phyloP scores from a whole-genome alignment of 768 basidiomycete genomes.

The Clitopilus hobsonii region DNA sequence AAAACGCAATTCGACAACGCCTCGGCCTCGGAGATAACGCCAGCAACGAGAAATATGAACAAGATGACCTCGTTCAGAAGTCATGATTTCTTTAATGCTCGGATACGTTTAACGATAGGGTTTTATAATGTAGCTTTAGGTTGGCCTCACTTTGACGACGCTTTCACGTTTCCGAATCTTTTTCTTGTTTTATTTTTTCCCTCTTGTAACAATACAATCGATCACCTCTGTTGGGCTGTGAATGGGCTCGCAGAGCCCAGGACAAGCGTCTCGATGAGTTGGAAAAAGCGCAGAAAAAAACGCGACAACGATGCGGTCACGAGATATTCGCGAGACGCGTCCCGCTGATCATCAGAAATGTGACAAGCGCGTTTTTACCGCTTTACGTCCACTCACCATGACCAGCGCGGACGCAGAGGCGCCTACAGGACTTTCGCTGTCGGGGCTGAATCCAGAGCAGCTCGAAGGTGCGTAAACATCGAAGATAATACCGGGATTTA shows the following conservation, averaged over 20 bases:
- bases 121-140: no score
- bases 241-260: no score
- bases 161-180: no score
- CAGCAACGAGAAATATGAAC: neutral
- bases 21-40: constrained; percentile 43
- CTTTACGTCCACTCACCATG: neutral
- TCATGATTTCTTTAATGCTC: neutral
- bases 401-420: neutral
- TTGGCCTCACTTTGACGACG: no score
- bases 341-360: neutral
- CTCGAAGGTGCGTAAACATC: constrained; percentile 23
- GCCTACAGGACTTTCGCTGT: neutral
- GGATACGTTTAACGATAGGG: neutral
- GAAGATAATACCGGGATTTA: neutral
- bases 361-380: neutral
- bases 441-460: constrained; percentile 32
- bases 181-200: no score
- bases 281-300: neutral
- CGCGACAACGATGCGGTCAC: neutral
- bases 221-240: no score
- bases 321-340: neutral
- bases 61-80: neutral
- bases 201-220: no score
- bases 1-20: constrained; percentile 49
- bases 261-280: no score